Percentiles rank a stretch among this genome's conserved stretches.
These are phyloP conservation scores for Striga hermonthica DNA, from an alignment of 305 asterid species.

Conservation along the genomic window DNA sequence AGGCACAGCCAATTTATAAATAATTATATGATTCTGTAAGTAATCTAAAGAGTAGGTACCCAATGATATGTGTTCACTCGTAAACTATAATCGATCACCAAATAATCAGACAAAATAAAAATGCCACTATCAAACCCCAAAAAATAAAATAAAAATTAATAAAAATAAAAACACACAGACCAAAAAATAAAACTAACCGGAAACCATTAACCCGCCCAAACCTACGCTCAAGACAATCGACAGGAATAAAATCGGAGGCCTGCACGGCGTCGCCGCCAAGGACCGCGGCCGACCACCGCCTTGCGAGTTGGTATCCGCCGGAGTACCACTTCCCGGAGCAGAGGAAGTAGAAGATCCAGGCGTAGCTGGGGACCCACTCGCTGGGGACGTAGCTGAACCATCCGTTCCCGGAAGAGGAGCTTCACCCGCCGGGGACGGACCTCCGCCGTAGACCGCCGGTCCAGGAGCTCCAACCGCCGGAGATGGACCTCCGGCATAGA, in stretches of 20 bases:
- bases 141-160: conserved; percentile 25
- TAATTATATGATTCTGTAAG: too few species aligned
- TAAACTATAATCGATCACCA: conserved; percentile 22
- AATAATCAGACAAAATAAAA: neutral
- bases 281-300: conserved; percentile 22
- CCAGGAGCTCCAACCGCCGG: conserved; percentile 27
- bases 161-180: conserved; percentile 22
- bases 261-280: conserved; percentile 31
- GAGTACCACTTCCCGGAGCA: conserved; percentile 26
- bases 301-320: conserved; percentile 30
- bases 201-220: conserved; percentile 29
- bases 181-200: conserved; percentile 5
- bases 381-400: too few species aligned
- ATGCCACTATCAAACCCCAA: conserved; percentile 16
- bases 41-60: too few species aligned
- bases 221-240: conserved; percentile 32
- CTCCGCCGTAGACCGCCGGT: neutral
- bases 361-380: neutral
- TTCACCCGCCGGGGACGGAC: conserved; percentile 12
- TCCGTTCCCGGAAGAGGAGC: too few species aligned
- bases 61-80: neutral
- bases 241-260: conserved; percentile 23
- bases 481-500: conserved; percentile 5
- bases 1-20: too few species aligned
- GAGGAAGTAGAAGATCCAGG: conserved; percentile 28